Base-by-base conservation (phyloP, 306 rosid genomes). In the Cicer arietinum region DNA sequence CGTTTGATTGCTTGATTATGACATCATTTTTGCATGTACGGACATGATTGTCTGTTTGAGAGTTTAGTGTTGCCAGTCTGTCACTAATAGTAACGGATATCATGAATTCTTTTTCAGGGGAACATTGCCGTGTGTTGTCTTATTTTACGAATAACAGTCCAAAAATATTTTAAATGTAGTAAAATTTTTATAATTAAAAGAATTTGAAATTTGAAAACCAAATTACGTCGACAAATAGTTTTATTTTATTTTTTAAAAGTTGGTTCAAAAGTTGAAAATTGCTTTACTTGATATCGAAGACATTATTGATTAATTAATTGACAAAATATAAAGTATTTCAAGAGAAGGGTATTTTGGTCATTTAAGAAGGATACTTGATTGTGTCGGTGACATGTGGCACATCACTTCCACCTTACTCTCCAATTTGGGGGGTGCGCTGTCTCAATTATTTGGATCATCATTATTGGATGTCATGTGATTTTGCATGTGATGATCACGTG, bases 381-480 rank as follows among this genome's bases (percentile, higher is more conserved):
- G 54, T 75, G 86, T 79, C 69, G 80, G 83, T 85, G 79, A 37
- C 81, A 74, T 50, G 78, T 69, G 78, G 79, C 85, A 69, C 53
- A 75, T 63, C 75, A 77, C 50, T 35, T 45, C 70, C 69, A 54
- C 6, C 20, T 11, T 40, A 35, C 25, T 66, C 75, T 63, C 68
- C 41, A 59, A 44, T 7, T 7, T 39, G 68, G 8, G 16, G 73
- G 80, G 17, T 69, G 77, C 66, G 45, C 44, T 30, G 82, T 17
- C 66, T 73, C 44, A 59, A 44, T 81, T 58, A 81, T 52, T 84
- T 45, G 73, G 52, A 43, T 50, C 74, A 63, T 66, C 78, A 85
- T 79, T 85, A 82, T 79, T 82, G 86, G 44, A 53, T 63, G 69
- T 60, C 88, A 82, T 84, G 81, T 85, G 86, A 71, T 52, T 70